phyloP scores from a whole-genome alignment of 306 rosid genomes.

The Erythrophleum fordii region DNA sequence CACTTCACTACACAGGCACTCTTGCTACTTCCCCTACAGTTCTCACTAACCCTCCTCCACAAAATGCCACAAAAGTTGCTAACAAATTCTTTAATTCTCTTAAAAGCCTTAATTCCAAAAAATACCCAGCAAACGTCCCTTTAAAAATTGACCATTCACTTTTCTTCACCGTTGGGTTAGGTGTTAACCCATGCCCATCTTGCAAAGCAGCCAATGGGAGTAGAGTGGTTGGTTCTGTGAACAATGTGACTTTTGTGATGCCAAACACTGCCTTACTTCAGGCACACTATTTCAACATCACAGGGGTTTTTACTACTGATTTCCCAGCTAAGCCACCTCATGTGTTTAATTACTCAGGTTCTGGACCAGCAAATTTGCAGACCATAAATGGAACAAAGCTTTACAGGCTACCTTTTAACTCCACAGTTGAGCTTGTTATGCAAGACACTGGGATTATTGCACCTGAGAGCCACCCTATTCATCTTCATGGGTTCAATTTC shows the following conservation, averaged over 20 bases:
- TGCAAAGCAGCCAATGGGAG: constrained; percentile 79
- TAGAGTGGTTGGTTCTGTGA: constrained; percentile 64
- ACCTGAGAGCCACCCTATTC: constrained; percentile 80
- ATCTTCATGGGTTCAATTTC: constrained; percentile 84
- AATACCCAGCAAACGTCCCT: constrained; percentile 67
- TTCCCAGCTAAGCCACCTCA: constrained; percentile 68
- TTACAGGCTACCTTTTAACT: constrained; percentile 60
- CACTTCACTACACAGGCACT: constrained; percentile 63
- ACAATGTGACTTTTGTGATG: constrained; percentile 85
- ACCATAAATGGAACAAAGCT: constrained; percentile 63
- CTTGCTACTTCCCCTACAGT: constrained; percentile 49
- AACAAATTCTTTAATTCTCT: constrained; percentile 57
- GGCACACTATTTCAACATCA: constrained; percentile 65
- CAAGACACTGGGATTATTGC: constrained; percentile 74
- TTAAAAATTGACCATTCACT: constrained; percentile 57
- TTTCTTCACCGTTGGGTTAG: constrained; percentile 65
- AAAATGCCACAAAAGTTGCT: constrained; percentile 70
- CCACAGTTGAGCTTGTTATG: constrained; percentile 67
- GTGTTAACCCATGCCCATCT: constrained; percentile 70
- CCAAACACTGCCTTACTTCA: constrained; percentile 76
- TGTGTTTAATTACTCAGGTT: constrained; percentile 62
- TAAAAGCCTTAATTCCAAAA: constrained; percentile 65
- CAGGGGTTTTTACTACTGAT: constrained; percentile 74
- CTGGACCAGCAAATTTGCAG: constrained; percentile 45
- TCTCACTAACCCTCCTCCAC: constrained; percentile 63